A percentile compares a stretch with the other conserved stretches of the same genome.
phyloP scores from a whole-genome alignment of 176 grass and related monocot genomes.

The Oryza nivara region DNA sequence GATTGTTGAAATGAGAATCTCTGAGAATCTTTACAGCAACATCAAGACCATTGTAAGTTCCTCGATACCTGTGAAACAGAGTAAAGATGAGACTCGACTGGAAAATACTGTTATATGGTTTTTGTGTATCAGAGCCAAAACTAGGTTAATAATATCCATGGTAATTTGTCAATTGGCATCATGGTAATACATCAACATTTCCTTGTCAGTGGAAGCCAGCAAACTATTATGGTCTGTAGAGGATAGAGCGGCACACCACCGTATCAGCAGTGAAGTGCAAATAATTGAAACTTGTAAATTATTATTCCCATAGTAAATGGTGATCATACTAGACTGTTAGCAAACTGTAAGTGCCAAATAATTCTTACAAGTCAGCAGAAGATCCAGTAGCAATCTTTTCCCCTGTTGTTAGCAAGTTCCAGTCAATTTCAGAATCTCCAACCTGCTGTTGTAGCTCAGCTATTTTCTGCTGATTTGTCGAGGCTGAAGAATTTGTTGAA shows the following conservation, averaged over 20 bases:
- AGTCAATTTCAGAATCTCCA: conserved; percentile 65
- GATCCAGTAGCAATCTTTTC: conserved; percentile 67
- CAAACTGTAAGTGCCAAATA: not conserved
- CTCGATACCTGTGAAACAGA: conserved; percentile 64
- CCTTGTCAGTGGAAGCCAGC: conserved; percentile 15
- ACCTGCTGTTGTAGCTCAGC: conserved; percentile 46
- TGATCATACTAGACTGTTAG: conserved; percentile 8
- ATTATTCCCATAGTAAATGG: not conserved
- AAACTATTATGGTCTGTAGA: conserved; percentile 1
- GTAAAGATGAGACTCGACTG: not conserved
- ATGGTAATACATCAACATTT: not conserved
- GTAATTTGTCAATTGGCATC: not conserved
- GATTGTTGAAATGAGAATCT: conserved; percentile 52
- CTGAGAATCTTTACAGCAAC: conserved; percentile 92
- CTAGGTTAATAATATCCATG: conserved; percentile 14
- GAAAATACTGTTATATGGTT: not conserved
- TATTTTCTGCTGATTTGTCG: conserved; percentile 42
- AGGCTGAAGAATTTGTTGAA: conserved; percentile 53
- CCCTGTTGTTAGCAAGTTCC: conserved; percentile 53
- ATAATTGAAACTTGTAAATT: conserved; percentile 15
- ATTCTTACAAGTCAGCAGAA: conserved; percentile 80
- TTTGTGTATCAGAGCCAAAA: conserved; percentile 1
- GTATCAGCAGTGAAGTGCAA: not conserved
- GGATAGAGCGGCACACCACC: not conserved
- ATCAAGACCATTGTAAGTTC: conserved; percentile 62